These are phyloP conservation scores for Pestalotiopsis sp. DNA, from an alignment of 2,329 filamentous ascomycete species.

Conservation along the genomic window DNA sequence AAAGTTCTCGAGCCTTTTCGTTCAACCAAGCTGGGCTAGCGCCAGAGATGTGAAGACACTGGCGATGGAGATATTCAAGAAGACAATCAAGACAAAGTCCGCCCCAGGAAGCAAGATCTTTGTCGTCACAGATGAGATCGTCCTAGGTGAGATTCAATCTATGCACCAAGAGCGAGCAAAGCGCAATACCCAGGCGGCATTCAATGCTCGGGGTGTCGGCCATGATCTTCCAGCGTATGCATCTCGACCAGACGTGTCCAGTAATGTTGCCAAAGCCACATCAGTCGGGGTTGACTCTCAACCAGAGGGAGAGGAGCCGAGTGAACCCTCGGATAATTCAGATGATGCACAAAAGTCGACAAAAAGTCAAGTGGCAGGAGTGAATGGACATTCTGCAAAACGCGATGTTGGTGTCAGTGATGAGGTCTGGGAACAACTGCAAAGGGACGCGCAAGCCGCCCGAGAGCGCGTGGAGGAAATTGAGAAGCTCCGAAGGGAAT, in stretches of 20 bases:
- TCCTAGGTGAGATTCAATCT: not conserved
- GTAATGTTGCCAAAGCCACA: not conserved
- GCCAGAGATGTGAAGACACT: constrained; percentile 63
- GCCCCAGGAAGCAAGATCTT: not conserved
- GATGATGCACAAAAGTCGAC: constrained; percentile 15
- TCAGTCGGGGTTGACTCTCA: not conserved
- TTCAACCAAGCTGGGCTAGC: constrained; percentile 60
- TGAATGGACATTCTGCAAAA: constrained; percentile 8
- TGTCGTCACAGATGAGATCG: not conserved
- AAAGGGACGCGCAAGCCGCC: not conserved
- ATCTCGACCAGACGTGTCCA: not conserved
- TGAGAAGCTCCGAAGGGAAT: constrained; percentile 30
- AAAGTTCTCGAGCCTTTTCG: constrained; percentile 41
- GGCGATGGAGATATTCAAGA: constrained; percentile 50
- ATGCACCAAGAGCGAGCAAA: not conserved
- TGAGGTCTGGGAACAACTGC: constrained; percentile 61
- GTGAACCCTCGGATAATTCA: not conserved
- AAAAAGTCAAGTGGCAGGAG: not conserved
- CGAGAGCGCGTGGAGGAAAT: constrained; percentile 39
- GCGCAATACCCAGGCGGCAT: not conserved
- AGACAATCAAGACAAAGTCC: constrained; percentile 27
- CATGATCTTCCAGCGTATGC: not conserved
- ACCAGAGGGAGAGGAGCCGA: not conserved
- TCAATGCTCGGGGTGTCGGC: not conserved
- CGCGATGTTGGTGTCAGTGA: constrained; percentile 64